Evolutionary conservation across 225 moss, liverwort and hornwort genomes (phyloP), one percentile per base, ranked within the genome.

Genomic region (Pseudoscleropodium purum): DNA sequence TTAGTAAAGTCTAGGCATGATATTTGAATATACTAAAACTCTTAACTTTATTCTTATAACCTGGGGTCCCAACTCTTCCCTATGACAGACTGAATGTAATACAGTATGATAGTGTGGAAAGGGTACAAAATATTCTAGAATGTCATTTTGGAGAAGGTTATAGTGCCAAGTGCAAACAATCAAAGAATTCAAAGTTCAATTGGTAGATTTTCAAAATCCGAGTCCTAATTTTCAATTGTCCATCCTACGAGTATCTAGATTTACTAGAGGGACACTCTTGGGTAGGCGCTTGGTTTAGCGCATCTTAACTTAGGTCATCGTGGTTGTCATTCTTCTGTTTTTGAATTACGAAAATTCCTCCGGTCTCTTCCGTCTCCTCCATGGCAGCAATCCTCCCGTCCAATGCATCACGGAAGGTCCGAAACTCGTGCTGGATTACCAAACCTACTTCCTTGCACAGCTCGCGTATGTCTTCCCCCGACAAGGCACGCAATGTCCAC

Each of bases 361-460:
- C 94, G 49, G 37, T 64, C 41, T 94, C 94, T 47, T 90, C 94
- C 36, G 84, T 87, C 61, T 89, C 91, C 69, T 91, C 82, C 86
- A 61, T 65, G n/a, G 59, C 84, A 19, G 94, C 91, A 70, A 25
- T 85, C 49, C 66, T 88, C 72, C 91, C 94, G 70, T 88, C 90
- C 88, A 94, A 84, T 61, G 92, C 92, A 66, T 94, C 91, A 87
- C 82, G 88, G 87, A 94, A 94, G 77, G 81, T 76, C 62, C 54
- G 78, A 54, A 90, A 92, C 87, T 94, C 92, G 34, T 94, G 86
- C 90, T 54, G 88, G 54, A 92, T 84, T 74, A 87, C 92, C 88
- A 94, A 79, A 37, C 91, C 94, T 29, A 94, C 91, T 47, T 91
- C 91, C 91, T 92, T 79, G 74, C 94, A 92, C 17, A 94, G 61